Conservation (phyloP, 345 rosid species). For the Syzygium jambos region DNA sequence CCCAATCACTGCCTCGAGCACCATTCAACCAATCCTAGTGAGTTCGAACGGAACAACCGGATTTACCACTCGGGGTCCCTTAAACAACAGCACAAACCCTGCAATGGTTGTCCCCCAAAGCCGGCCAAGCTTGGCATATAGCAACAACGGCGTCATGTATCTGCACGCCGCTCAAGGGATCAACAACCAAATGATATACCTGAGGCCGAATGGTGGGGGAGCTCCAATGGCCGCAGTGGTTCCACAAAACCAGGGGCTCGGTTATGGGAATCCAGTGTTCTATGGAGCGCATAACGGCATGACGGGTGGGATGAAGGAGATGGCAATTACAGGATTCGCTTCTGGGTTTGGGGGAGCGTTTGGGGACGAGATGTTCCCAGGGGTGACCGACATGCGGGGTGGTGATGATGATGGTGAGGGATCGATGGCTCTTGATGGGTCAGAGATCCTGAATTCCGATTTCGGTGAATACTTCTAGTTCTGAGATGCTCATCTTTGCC, state of each 20-base stretch:
- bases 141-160: neutral
- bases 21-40: neutral
- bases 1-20: neutral
- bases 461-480: neutral
- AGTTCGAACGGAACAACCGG: neutral
- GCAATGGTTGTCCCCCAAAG: neutral
- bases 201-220: neutral
- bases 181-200: neutral
- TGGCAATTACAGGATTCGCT: neutral
- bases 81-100: neutral
- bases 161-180: neutral
- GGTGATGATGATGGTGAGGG: neutral
- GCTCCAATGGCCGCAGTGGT: neutral
- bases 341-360: neutral
- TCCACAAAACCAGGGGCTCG: neutral
- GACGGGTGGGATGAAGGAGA: constrained; percentile 1
- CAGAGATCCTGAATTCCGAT: too few species aligned
- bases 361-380: neutral
- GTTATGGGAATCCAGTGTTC: neutral
- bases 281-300: neutral
- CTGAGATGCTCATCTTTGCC: neutral
- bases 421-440: too few species aligned
- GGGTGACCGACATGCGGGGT: neutral
- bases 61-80: neutral
- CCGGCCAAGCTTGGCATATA: neutral